A percentile compares a stretch with the other conserved stretches of the same genome.
phyloP scores from a whole-genome alignment of 2,329 filamentous ascomycete species.

The Ophiostoma pallidulum region DNA sequence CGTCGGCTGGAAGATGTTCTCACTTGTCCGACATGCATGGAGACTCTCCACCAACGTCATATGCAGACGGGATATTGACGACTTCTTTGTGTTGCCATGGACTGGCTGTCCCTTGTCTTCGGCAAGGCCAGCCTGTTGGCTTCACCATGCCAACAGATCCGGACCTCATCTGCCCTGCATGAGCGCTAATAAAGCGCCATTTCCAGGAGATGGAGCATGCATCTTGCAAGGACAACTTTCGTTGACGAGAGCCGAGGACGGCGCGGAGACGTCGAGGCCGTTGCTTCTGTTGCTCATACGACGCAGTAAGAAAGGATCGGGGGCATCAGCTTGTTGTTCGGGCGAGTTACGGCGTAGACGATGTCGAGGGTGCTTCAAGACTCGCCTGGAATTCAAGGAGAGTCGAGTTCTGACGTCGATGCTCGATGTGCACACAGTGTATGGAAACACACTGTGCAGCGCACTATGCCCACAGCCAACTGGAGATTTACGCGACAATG shows the following conservation, averaged over 20 bases:
- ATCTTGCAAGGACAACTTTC: too few relatives aligned
- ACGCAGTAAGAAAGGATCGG: too few relatives aligned
- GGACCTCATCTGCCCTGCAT: slow-evolving; percentile 6
- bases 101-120: neutral
- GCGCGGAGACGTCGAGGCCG: too few relatives aligned
- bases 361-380: too few relatives aligned
- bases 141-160: slow-evolving; percentile 6
- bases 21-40: too few relatives aligned
- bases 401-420: neutral
- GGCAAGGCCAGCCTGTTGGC: neutral
- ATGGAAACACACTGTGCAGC: neutral
- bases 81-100: slow-evolving; percentile 3
- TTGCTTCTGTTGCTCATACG: too few relatives aligned
- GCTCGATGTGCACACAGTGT: neutral
- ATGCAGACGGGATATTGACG: too few relatives aligned
- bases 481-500: neutral
- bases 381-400: too few relatives aligned
- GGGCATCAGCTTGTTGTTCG: too few relatives aligned
- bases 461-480: neutral
- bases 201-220: slow-evolving; percentile 1
- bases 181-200: slow-evolving; percentile 3
- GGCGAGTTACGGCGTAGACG: too few relatives aligned
- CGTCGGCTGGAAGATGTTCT: too few relatives aligned
- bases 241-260: neutral
- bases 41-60: too few relatives aligned